Evolutionary conservation across 805 yeast species (phyloP).

Genomic region (Saccharomycopsis babjevae): DNA sequence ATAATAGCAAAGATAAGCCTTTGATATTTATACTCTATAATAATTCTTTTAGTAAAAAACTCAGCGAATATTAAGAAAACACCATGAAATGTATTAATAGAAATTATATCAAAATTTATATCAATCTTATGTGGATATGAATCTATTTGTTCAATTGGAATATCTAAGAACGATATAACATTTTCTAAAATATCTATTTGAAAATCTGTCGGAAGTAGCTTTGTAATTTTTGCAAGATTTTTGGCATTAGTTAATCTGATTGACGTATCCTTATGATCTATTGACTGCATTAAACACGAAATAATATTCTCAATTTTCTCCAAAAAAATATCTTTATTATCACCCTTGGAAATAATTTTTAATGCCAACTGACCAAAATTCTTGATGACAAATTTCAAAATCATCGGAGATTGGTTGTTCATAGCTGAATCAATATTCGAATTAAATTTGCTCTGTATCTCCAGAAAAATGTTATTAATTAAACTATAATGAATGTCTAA

Average conservation of each 20-base stretch:
- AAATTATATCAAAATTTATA: conserved; percentile 26
- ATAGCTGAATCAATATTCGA: background rate
- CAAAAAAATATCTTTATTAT: conserved; percentile 22
- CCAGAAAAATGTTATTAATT: background rate
- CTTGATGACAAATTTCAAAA: conserved; percentile 20
- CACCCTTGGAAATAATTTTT: conserved; percentile 16
- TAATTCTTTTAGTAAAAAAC: conserved; percentile 24
- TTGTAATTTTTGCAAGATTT: conserved; percentile 41
- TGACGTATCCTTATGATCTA: conserved; percentile 40
- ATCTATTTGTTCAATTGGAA: conserved; percentile 10
- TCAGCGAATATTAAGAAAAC: conserved; percentile 49
- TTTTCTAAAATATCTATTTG: conserved; percentile 31
- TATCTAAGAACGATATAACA: conserved; percentile 18
- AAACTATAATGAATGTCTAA: conserved; percentile 17
- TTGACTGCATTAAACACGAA: conserved; percentile 34
- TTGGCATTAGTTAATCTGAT: conserved; percentile 61
- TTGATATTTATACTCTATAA: conserved; percentile 24
- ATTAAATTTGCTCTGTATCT: background rate
- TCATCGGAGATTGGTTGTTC: conserved; percentile 1
- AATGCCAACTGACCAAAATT: conserved; percentile 21
- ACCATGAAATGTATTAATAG: conserved; percentile 45
- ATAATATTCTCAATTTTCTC: conserved; percentile 39
- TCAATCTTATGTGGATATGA: conserved; percentile 7
- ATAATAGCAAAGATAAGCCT: conserved; percentile 22
- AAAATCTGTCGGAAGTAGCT: conserved; percentile 27